Evolutionary conservation across 2,329 filamentous ascomycete genomes (phyloP).

Genomic region (Penicillium occitanis): DNA sequence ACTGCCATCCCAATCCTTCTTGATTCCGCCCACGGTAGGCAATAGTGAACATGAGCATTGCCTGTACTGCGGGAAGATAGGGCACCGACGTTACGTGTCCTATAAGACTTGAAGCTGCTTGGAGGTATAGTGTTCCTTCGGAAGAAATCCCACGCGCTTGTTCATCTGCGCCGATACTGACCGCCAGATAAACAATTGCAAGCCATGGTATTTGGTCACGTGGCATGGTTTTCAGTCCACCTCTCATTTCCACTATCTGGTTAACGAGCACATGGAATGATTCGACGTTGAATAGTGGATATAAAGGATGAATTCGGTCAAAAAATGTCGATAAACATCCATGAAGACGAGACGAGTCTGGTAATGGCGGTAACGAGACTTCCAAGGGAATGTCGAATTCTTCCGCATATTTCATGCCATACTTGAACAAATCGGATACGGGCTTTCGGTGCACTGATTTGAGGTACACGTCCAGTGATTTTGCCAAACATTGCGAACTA

Average conservation of each 20-base stretch:
- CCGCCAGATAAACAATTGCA: conserved; percentile 13
- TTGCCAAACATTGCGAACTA: conserved; percentile 17
- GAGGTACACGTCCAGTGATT: conserved; percentile 15
- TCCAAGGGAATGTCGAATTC: conserved; percentile 16
- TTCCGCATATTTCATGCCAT: conserved; percentile 15
- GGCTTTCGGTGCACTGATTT: conserved; percentile 16
- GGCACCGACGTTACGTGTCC: conserved; percentile 17
- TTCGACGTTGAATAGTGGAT: conserved; percentile 16
- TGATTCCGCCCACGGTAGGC: conserved; percentile 14
- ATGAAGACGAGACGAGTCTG: neutral
- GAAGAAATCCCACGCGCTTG: neutral
- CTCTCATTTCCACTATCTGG: neutral
- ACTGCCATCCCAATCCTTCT: conserved; percentile 17
- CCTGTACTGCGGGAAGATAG: conserved; percentile 17
- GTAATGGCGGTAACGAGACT: conserved; percentile 15
- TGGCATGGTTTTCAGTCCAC: conserved; percentile 5
- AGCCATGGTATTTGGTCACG: conserved; percentile 18
- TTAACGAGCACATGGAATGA: conserved; percentile 1
- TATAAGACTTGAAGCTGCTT: conserved; percentile 14
- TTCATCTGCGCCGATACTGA: conserved; percentile 16
- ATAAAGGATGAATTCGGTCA: conserved; percentile 13
- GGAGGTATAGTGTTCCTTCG: conserved; percentile 14
- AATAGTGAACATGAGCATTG: conserved; percentile 19
- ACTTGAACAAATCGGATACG: conserved; percentile 14
- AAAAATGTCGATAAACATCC: conserved; percentile 8